Base-by-base conservation (phyloP, 1,284 basidiomycete species). In the Amylostereum chailletii region DNA sequence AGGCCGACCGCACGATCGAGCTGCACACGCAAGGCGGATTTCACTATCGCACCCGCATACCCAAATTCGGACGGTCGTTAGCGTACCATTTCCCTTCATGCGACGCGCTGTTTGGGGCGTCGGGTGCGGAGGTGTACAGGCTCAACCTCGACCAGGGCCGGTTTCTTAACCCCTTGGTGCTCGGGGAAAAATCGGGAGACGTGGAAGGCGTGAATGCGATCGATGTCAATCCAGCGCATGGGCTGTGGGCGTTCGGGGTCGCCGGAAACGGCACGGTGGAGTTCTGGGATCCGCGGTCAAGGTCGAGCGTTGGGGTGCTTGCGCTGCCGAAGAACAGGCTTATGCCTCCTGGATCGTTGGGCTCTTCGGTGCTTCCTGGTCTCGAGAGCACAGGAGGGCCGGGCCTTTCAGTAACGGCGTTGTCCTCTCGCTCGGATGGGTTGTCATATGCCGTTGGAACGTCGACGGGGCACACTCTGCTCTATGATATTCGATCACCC, bases 131-230 rank as follows among this genome's bases (percentile, higher is more conserved):
- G 58, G 76, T 99, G 37, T 99, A 88, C 65, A 84, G 96, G 0
- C 81, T 99, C 55, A 99, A 97, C 63, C 82, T 99, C 55, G 92
- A 94, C 59, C 91, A 96, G 67, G 96, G 96, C 1, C 81, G 93
- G 7, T 99, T 92, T 65, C 83, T 96, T 74, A 87, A 70, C 34
- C 88, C 93, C 0, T 72, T 95, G 30, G 70, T 75, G 5, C 72
- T 90, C 29, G 70, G 77, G 46, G 74, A 71, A 19, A 63, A 62
- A 0, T 76, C 75, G 6, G 34, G 34, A 34, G 74, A 81, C 36
- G 76, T 90, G 8, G 70, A 76, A 2, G 96, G 95, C 32, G 90
- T 97, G 51, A 98, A 98, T 61, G 79, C 81, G 9, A 79, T 98
- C 48, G 93, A 99, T 64, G 81, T 99, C 58, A 99, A 99, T 64